These are phyloP conservation scores for Dactylellina drechsleri DNA, from an alignment of 2,329 filamentous ascomycete genomes.

Conservation along the genomic window DNA sequence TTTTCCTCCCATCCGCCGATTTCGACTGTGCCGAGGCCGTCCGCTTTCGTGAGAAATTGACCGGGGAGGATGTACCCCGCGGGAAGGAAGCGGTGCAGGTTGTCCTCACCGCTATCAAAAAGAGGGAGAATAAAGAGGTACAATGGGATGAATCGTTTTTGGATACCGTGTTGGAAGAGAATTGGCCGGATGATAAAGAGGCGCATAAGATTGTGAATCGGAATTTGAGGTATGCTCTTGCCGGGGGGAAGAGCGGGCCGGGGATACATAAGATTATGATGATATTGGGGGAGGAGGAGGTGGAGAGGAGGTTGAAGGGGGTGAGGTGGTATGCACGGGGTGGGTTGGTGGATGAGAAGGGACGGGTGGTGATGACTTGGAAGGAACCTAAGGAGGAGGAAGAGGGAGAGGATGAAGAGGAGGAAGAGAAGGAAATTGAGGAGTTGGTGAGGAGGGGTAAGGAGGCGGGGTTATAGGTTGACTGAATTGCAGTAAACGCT, in stretches of 20 bases:
- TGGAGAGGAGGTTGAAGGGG: conserved; percentile 24
- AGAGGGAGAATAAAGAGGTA: background rate
- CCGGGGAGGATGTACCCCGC: conserved; percentile 35
- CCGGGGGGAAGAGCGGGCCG: conserved; percentile 38
- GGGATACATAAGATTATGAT: conserved; percentile 49
- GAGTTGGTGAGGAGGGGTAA: background rate
- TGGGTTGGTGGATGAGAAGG: conserved; percentile 45
- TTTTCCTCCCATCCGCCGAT: conserved; percentile 31
- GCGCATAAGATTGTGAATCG: conserved; percentile 34
- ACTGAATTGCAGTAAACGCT: background rate
- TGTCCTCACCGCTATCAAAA: conserved; percentile 21
- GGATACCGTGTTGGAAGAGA: conserved; percentile 19
- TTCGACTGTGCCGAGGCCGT: conserved; percentile 33
- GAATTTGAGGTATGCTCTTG: conserved; percentile 43
- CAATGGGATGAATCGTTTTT: conserved; percentile 33
- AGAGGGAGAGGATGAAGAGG: conserved; percentile 25
- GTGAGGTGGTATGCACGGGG: conserved; percentile 41
- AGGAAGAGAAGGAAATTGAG: conserved; percentile 23
- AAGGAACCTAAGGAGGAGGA: conserved; percentile 24
- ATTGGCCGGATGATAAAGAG: conserved; percentile 45
- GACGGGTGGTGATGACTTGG: conserved; percentile 52
- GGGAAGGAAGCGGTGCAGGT: conserved; percentile 29
- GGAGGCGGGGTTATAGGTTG: background rate
- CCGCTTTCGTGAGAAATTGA: conserved; percentile 25
- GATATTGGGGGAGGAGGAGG: conserved; percentile 45